Conservation (phyloP, 345 rosid genomes). For the Moricandia moricandioides region DNA sequence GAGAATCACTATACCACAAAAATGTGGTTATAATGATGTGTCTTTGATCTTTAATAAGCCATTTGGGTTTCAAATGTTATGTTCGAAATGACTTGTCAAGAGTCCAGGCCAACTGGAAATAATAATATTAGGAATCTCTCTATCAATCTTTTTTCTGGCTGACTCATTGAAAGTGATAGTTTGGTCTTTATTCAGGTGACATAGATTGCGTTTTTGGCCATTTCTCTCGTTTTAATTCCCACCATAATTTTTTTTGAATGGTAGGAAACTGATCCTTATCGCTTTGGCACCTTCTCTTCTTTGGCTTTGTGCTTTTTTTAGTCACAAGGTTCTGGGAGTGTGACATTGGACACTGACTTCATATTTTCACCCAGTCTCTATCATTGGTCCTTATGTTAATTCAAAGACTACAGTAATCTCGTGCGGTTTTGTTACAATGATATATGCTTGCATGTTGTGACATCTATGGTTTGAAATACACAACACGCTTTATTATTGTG, state of each 20-base stretch:
- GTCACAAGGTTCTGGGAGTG: constrained; percentile 17
- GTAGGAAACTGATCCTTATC: constrained; percentile 51
- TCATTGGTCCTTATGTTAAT: no score
- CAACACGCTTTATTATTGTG: constrained; percentile 8
- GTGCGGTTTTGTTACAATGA: background rate
- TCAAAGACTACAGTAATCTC: background rate
- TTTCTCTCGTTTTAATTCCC: constrained; percentile 25
- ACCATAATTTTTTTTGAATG: constrained; percentile 42
- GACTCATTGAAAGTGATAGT: constrained; percentile 36
- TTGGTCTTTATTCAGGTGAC: constrained; percentile 33
- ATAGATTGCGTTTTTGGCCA: constrained; percentile 35
- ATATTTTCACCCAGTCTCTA: no score
- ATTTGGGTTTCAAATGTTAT: constrained; percentile 5
- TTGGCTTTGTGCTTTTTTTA: constrained; percentile 22
- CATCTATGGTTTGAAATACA: constrained; percentile 7
- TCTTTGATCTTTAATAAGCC: constrained; percentile 3
- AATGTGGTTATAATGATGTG: background rate
- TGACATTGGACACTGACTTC: constrained; percentile 6
- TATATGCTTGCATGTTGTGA: constrained; percentile 2
- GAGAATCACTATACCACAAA: no score
- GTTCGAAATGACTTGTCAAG: constrained; percentile 3
- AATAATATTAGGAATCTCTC: constrained; percentile 7
- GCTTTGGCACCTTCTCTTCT: constrained; percentile 19
- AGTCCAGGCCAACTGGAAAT: constrained; percentile 24
- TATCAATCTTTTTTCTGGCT: constrained; percentile 18